Percentiles rank a stretch among this genome's conserved stretches.
These are phyloP conservation scores for Caryopteris hybrid DNA, from an alignment of 305 asterid genomes.

Conservation along the genomic window DNA sequence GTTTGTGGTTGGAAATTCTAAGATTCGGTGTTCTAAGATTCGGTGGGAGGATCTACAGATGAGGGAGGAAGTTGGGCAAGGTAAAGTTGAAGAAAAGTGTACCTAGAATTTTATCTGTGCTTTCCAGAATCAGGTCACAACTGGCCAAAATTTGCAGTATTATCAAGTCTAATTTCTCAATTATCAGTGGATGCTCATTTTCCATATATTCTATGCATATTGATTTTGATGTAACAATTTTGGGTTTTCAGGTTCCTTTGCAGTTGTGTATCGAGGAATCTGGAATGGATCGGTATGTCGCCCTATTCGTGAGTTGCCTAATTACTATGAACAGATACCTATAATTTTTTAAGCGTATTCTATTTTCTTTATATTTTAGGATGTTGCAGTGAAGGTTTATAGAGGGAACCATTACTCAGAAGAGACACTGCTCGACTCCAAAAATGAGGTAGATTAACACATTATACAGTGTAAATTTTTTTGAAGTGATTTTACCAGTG, in stretches of 20 bases:
- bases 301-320: neutral
- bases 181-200: neutral
- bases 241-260: constrained; percentile 52
- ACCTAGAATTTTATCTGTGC: neutral
- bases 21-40: constrained; percentile 49
- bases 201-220: neutral
- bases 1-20: constrained; percentile 21
- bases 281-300: constrained; percentile 71
- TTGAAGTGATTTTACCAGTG: neutral
- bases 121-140: neutral
- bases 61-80: constrained; percentile 57
- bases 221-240: constrained; percentile 7
- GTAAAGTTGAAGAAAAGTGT: constrained; percentile 26
- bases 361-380: constrained; percentile 30
- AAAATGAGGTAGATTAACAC: constrained; percentile 47
- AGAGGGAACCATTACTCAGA: constrained; percentile 40
- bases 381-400: constrained; percentile 76
- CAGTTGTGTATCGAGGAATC: constrained; percentile 57
- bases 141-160: constrained; percentile 6
- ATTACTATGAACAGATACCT: neutral
- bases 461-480: neutral
- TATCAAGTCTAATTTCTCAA: neutral
- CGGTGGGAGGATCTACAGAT: constrained; percentile 57
- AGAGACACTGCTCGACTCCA: constrained; percentile 44
- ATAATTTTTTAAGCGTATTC: constrained; percentile 3